Percentiles rank a stretch among this genome's conserved stretches.
Evolutionary conservation across 208 protist genomes (phyloP).

Genomic region (Zelonia costaricensis): DNA sequence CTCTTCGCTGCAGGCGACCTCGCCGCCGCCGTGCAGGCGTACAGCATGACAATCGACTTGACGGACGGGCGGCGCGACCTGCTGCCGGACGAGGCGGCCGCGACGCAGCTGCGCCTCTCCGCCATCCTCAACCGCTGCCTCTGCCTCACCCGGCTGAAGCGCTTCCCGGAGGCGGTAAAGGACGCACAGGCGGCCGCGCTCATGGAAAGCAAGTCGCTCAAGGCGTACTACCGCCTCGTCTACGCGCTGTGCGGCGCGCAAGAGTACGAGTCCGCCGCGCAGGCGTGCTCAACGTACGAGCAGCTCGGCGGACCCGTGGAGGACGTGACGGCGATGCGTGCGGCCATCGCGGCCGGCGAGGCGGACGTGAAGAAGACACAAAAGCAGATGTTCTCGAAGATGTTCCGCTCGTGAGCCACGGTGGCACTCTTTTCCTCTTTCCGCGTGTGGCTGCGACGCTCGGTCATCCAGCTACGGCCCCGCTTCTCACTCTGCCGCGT

Average conservation of each 20-base stretch:
- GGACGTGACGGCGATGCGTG: constrained; percentile 45
- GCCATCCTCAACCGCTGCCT: constrained; percentile 73
- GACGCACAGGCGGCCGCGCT: constrained; percentile 44
- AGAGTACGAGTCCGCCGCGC: constrained; percentile 51
- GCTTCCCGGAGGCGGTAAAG: constrained; percentile 36
- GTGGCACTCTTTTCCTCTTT: not conserved
- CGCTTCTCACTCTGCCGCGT: not conserved
- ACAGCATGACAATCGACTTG: constrained; percentile 52
- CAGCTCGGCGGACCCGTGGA: constrained; percentile 28
- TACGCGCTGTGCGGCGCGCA: constrained; percentile 47
- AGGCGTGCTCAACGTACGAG: constrained; percentile 38
- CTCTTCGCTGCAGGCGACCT: constrained; percentile 51
- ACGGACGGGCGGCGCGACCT: constrained; percentile 74
- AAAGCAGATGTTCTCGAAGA: constrained; percentile 70
- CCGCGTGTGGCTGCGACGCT: not conserved
- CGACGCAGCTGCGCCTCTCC: constrained; percentile 48
- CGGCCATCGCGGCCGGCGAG: constrained; percentile 32
- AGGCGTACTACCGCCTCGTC: constrained; percentile 70
- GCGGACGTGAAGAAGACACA: constrained; percentile 30
- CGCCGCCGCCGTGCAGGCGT: constrained; percentile 55
- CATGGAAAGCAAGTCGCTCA: constrained; percentile 42
- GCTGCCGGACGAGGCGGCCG: constrained; percentile 52
- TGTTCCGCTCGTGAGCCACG: constrained; percentile 50
- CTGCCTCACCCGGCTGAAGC: constrained; percentile 35
- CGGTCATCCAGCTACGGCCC: not conserved